phyloP scores from a whole-genome alignment of 2,329 filamentous ascomycete species.

The Falciphora oryzae region DNA sequence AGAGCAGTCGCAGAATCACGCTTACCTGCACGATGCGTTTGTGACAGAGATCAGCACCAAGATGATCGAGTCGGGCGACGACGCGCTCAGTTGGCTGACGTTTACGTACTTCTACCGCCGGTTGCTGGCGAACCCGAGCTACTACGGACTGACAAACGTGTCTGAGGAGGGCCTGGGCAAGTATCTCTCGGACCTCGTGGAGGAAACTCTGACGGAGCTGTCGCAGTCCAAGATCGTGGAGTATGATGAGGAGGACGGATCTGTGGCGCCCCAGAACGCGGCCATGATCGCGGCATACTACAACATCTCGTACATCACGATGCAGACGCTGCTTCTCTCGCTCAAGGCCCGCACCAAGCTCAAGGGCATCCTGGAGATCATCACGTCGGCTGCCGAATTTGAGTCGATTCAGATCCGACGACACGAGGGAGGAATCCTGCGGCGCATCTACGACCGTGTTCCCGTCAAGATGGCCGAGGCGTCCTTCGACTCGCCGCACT shows the following conservation, averaged over 20 bases:
- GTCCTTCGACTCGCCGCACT: conserved; percentile 88
- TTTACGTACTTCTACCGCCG: conserved; percentile 98
- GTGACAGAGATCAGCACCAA: conserved; percentile 96
- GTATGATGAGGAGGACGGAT: conserved; percentile 88
- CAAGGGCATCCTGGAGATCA: conserved; percentile 94
- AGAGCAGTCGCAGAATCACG: conserved; percentile 39
- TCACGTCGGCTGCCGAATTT: conserved; percentile 94
- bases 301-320: conserved; percentile 98
- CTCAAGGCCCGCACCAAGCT: conserved; percentile 85
- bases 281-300: conserved; percentile 99
- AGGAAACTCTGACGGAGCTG: conserved; percentile 85
- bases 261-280: conserved; percentile 82
- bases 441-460: conserved; percentile 87
- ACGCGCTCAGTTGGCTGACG: conserved; percentile 96
- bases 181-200: conserved; percentile 90
- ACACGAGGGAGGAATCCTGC: conserved; percentile 82
- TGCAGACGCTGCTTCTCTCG: conserved; percentile 96
- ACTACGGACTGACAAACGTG: conserved; percentile 83
- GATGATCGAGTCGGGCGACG: conserved; percentile 91
- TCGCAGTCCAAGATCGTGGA: conserved; percentile 93
- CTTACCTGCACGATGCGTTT: conserved; percentile 90
- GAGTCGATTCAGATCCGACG: conserved; percentile 90
- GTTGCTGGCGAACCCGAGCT: conserved; percentile 90
- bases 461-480: conserved; percentile 92
- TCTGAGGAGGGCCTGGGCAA: conserved; percentile 91